Evolutionary conservation across 2,329 filamentous ascomycete species (phyloP), one percentile per base, ranked within the genome.

Genomic region (Venturiaceae sp.): DNA sequence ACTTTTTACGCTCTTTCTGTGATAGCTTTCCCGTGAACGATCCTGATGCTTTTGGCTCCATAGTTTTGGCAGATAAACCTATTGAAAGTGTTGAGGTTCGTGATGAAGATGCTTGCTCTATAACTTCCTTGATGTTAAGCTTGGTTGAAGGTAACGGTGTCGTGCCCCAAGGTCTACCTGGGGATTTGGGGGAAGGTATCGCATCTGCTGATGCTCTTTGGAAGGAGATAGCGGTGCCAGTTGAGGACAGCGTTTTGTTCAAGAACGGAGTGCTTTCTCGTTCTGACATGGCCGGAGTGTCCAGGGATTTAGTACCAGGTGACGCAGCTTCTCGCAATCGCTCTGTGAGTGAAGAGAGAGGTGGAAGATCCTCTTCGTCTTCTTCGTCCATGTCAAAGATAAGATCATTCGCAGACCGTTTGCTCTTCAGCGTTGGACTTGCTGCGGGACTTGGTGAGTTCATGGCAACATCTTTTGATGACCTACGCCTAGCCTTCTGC

Each of bases 321-420:
- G 44, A 44, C 21, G 39, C 44, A 57, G 30, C 39, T 7, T 34
- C 52, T 53, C 34, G 52, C 52, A 53, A 53, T 7, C 52, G 52
- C 19, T 53, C 52, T 37, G 30, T 34, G 28, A 53, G 52, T 13
- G 30, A 34, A 5, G 32, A 53, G 4, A 28, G 11, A 23, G 52
- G 32, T 13, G 52, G n/a, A 16, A 37, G 8, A 23, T 53, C 52
- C 34, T 57, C 66, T 16, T 70, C 62, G 59, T 79, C 80, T 46
- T 91, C 90, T 37, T 95, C 91, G 60, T 96, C 92, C 91, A 96
- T 96, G 63, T 90, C 84, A 67, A 96, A 96, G 71, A 96, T 95
- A 58, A 96, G 79, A 64, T 96, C 92, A 37, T 79, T 80, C 1
- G 80, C 76, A 0, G 87, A 92, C 21, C 79, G 80, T 65, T 84